A percentile compares a stretch with the other conserved stretches of the same genome.
phyloP scores from a whole-genome alignment of 1,284 basidiomycete species.

The Boletus mariae region DNA sequence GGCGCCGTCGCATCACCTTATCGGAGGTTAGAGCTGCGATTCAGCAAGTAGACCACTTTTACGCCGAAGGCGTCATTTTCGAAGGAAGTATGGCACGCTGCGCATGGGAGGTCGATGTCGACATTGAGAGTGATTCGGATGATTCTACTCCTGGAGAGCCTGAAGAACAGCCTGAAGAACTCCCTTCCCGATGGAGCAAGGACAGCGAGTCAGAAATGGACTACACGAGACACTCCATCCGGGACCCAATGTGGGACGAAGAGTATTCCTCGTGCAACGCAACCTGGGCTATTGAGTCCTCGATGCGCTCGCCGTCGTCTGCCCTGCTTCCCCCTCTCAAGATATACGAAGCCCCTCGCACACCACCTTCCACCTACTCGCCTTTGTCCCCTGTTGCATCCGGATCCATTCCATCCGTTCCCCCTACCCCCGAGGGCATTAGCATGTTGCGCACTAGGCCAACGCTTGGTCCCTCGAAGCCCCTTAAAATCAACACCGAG shows the following conservation, averaged over 20 bases:
- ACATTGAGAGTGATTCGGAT: conserved; percentile 55
- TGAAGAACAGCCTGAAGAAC: conserved; percentile 32
- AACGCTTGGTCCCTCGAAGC: conserved; percentile 38
- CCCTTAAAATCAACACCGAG: conserved; percentile 59
- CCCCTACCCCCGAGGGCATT: conserved; percentile 49
- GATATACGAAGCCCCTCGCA: conserved; percentile 31
- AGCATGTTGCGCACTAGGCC: conserved; percentile 35
- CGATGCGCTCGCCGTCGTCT: conserved; percentile 34
- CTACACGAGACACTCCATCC: conserved; percentile 46
- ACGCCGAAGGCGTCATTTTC: conserved; percentile 70
- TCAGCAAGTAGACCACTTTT: conserved; percentile 63
- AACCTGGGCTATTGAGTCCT: conserved; percentile 43
- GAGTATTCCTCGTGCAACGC: conserved; percentile 38
- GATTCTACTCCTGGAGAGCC: conserved; percentile 37
- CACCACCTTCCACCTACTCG: conserved; percentile 37
- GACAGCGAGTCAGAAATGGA: conserved; percentile 63
- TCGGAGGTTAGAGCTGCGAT: conserved; percentile 70
- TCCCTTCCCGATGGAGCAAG: conserved; percentile 58
- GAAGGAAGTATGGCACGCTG: conserved; percentile 82
- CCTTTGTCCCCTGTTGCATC: conserved; percentile 39
- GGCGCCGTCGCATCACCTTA: conserved; percentile 66
- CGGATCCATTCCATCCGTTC: conserved; percentile 41
- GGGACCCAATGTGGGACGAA: conserved; percentile 38
- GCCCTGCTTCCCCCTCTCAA: conserved; percentile 32
- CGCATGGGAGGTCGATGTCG: conserved; percentile 73